Evolutionary conservation across 805 yeast genomes (phyloP).

Genomic region (Ogataea parapolymorpha): DNA sequence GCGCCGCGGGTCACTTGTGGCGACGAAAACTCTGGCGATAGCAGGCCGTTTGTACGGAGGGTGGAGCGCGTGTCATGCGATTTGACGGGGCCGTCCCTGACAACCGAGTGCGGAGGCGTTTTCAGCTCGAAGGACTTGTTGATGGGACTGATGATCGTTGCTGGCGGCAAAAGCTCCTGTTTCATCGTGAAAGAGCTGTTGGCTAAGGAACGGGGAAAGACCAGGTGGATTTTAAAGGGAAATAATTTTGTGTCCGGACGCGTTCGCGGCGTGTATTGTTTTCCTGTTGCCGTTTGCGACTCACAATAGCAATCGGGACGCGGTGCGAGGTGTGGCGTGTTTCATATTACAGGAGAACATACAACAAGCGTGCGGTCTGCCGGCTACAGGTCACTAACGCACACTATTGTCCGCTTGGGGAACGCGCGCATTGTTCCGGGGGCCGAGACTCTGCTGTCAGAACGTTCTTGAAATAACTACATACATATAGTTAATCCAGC

Average conservation of each 20-base stretch:
- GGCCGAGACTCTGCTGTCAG: too few relatives aligned
- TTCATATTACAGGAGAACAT: slow-evolving; percentile 8
- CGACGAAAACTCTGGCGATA: slow-evolving; percentile 46
- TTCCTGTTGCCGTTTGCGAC: background rate
- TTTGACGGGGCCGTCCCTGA: slow-evolving; percentile 14
- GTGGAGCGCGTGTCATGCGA: slow-evolving; percentile 9
- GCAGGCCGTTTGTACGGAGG: slow-evolving; percentile 21
- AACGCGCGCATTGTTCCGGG: background rate
- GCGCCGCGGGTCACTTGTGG: slow-evolving; percentile 35
- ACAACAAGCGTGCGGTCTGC: background rate
- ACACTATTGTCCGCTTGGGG: background rate
- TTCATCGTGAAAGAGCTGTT: slow-evolving; percentile 13
- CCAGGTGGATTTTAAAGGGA: slow-evolving; percentile 11
- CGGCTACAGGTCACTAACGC: background rate
- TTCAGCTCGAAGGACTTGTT: slow-evolving; percentile 27
- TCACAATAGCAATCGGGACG: slow-evolving; percentile 3
- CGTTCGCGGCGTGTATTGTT: slow-evolving; percentile 12
- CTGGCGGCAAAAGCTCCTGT: slow-evolving; percentile 23
- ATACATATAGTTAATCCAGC: slow-evolving; percentile 7
- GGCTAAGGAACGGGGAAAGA: slow-evolving; percentile 4
- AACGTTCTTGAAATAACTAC: background rate
- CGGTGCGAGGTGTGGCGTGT: slow-evolving; percentile 17
- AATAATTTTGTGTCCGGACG: slow-evolving; percentile 8
- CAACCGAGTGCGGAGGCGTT: slow-evolving; percentile 32
- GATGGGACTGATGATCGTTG: slow-evolving; percentile 26